Conservation (phyloP, 2,329 filamentous ascomycete species). For the Neopestalotiopsis clavispora region DNA sequence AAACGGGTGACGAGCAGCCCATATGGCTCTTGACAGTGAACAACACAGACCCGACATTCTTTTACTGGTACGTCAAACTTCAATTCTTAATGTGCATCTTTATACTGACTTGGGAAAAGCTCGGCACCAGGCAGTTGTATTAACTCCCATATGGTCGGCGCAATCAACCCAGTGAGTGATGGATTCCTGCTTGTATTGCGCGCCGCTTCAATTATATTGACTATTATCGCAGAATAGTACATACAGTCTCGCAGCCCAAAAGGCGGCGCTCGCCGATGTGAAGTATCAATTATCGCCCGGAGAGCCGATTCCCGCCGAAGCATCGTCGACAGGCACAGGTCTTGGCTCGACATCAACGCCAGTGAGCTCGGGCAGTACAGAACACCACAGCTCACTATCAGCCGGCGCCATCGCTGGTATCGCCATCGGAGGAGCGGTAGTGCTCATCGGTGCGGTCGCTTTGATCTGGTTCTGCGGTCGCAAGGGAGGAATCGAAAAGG, state of each 20-base stretch:
- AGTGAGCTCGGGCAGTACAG: constrained; percentile 5
- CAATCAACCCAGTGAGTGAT: constrained; percentile 68
- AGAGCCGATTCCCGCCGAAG: constrained; percentile 56
- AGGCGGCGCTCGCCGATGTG: constrained; percentile 50
- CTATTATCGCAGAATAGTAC: constrained; percentile 46
- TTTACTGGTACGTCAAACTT: constrained; percentile 13
- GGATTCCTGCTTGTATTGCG: not conserved
- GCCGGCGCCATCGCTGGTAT: constrained; percentile 65
- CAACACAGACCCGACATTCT: constrained; percentile 11
- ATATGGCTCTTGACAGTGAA: constrained; percentile 11
- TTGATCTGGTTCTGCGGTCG: constrained; percentile 55
- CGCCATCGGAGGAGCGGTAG: constrained; percentile 53
- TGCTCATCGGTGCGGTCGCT: constrained; percentile 46
- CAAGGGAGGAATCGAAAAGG: constrained; percentile 41
- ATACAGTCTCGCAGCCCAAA: constrained; percentile 52
- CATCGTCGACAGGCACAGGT: constrained; percentile 20
- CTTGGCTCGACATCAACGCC: constrained; percentile 25
- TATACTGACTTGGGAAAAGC: constrained; percentile 17
- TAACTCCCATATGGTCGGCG: constrained; percentile 73
- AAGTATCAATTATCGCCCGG: constrained; percentile 61
- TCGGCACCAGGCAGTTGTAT: constrained; percentile 70
- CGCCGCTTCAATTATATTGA: not conserved
- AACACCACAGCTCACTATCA: constrained; percentile 31
- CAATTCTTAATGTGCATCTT: not conserved
- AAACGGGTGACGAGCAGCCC: not conserved